phyloP scores from a whole-genome alignment of 495 filamentous ascomycete species.

The Tuber brumale region DNA sequence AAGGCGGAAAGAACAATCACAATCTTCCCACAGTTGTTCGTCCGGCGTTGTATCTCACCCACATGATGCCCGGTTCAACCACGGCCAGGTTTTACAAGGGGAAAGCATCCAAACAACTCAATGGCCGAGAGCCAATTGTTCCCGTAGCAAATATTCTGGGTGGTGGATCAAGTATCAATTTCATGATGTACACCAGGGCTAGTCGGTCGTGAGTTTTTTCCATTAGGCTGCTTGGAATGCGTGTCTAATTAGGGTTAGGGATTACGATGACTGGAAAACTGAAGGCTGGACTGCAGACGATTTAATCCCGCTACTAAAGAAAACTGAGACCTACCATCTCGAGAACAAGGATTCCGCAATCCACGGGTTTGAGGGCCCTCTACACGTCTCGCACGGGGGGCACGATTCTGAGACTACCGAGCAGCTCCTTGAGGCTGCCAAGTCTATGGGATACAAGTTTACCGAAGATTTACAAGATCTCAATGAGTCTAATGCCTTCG shows the following conservation, averaged over 20 bases:
- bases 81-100: constrained; percentile 30
- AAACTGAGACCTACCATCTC: constrained; percentile 46
- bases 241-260: constrained; percentile 21
- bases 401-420: constrained; percentile 39
- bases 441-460: constrained; percentile 45
- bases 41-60: constrained; percentile 42
- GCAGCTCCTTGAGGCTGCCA: constrained; percentile 46
- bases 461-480: constrained; percentile 47
- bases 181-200: constrained; percentile 52
- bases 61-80: constrained; percentile 25
- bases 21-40: constrained; percentile 46
- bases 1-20: constrained; percentile 49
- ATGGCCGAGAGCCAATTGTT: constrained; percentile 48
- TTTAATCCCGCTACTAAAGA: constrained; percentile 50
- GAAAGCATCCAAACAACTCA: constrained; percentile 45
- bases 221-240: background rate
- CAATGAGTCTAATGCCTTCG: constrained; percentile 43
- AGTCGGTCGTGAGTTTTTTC: constrained; percentile 32
- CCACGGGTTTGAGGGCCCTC: constrained; percentile 50
- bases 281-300: constrained; percentile 52
- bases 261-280: constrained; percentile 51
- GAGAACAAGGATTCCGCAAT: constrained; percentile 33
- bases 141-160: constrained; percentile 53
- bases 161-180: constrained; percentile 56
- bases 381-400: constrained; percentile 48